Evolutionary conservation across 257 asterid genomes (phyloP), one percentile per base, ranked within the genome.

Genomic region (Mitragyna speciosa): DNA sequence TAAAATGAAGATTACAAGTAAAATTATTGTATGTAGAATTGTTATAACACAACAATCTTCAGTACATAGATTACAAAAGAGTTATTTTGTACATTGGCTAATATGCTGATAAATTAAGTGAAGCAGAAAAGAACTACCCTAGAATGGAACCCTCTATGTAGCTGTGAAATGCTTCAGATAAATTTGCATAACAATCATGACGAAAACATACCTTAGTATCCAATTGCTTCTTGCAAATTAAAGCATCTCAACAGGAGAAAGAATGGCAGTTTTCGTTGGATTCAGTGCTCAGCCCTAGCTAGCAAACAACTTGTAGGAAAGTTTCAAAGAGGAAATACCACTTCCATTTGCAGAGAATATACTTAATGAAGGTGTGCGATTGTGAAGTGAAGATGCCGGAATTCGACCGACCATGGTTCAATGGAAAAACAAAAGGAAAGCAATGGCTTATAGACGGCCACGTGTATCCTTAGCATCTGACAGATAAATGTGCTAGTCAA

Each of bases 391-490:
- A 88, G 90, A 86, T 90, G 93, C 91, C 83, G 80, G 84, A 86
- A 56, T 81, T 82, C 84, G 80, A 85, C 90, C 88, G 90, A 87
- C 91, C 92, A 86, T 81, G 81, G 75, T 81, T 66, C 82, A 73
- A 69, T 58, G 71, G 81, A 83, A 77, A 77, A 31, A 26, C 33
- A 61, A 68, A 66, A 47, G 48, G 80, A 89, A 91, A 88, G 90
- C 84, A 82, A 83, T 78, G 97, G 95, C 79, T 72, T 72, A 83
- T 33, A 77, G 26, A 58, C 33, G 19, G 88, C 94, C 97, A 90
- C 97, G 90, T 91, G 88, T 77, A 74, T 81, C 39, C 4, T 76
- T 17, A 75, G 77, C 82, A 85, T 82, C 87, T 81, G 69, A 64
- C 68, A 69, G 58, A 86, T 66, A 84, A 73, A 79, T 81, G 78